These are phyloP conservation scores for Thielaviopsis populi DNA, from an alignment of 2,329 filamentous ascomycete genomes.

Conservation along the genomic window DNA sequence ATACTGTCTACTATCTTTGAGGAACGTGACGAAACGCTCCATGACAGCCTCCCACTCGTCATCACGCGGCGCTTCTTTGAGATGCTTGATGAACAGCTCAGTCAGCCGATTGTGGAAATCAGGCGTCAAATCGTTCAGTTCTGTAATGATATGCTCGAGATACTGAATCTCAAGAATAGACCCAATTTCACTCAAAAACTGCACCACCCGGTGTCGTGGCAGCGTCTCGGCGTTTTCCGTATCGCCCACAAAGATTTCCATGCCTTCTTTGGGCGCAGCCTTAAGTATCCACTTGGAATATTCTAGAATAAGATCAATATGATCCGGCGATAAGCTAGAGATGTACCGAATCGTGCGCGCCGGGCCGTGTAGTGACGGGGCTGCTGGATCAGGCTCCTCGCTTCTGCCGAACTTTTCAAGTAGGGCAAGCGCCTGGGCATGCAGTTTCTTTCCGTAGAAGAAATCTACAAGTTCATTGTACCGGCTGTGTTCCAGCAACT, in stretches of 20 bases:
- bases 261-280: conserved; percentile 56
- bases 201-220: conserved; percentile 58
- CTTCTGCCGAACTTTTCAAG: conserved; percentile 64
- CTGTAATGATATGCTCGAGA: conserved; percentile 77
- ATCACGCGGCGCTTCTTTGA: conserved; percentile 29
- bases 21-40: conserved; percentile 55
- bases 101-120: conserved; percentile 79
- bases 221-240: conserved; percentile 88
- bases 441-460: conserved; percentile 85
- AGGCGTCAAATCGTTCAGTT: conserved; percentile 69
- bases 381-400: conserved; percentile 34
- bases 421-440: conserved; percentile 71
- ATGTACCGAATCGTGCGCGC: conserved; percentile 75
- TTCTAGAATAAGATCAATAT: conserved; percentile 81
- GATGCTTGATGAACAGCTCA: conserved; percentile 49
- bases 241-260: conserved; percentile 88
- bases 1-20: conserved; percentile 65
- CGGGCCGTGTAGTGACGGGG: conserved; percentile 55
- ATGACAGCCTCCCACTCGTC: conserved; percentile 43
- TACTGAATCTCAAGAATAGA: conserved; percentile 61
- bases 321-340: conserved; percentile 72
- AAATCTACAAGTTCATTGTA: conserved; percentile 97
- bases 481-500: conserved; percentile 70
- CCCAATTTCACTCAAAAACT: conserved; percentile 59
- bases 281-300: conserved; percentile 79